A percentile compares a stretch with the other conserved stretches of the same genome.
phyloP scores from a whole-genome alignment of 306 rosid species.

The Sindora glabra region DNA sequence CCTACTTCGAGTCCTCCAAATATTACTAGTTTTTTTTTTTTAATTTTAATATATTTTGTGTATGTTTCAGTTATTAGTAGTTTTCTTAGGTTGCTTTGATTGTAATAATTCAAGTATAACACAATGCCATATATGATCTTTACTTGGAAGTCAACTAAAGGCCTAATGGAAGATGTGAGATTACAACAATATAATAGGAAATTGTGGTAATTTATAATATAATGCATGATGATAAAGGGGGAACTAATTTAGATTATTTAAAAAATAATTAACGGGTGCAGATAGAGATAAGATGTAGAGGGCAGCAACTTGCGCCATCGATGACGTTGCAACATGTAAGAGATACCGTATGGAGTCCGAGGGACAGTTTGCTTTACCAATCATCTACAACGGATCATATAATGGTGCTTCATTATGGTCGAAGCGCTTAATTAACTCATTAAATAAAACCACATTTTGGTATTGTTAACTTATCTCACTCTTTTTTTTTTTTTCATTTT shows the following conservation, averaged over 20 bases:
- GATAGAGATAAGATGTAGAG: slow-evolving; percentile 96
- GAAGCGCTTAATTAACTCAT: slow-evolving; percentile 41
- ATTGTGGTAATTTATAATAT: too few species aligned
- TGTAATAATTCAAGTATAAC: background rate
- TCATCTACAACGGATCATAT: slow-evolving; percentile 69
- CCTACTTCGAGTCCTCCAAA: slow-evolving; percentile 13
- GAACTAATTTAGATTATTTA: background rate
- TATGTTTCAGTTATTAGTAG: background rate
- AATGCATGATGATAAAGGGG: background rate
- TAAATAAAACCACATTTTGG: too few species aligned
- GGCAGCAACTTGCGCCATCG: slow-evolving; percentile 68
- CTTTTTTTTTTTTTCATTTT: too few species aligned
- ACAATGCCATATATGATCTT: background rate
- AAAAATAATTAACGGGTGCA: slow-evolving; percentile 21
- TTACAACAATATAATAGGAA: background rate
- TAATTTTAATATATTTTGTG: background rate
- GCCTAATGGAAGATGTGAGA: background rate
- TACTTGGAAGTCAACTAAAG: slow-evolving; percentile 29
- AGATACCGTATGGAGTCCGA: slow-evolving; percentile 74
- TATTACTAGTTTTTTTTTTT: background rate
- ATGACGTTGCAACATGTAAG: slow-evolving; percentile 93
- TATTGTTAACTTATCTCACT: too few species aligned
- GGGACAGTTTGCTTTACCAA: slow-evolving; percentile 68
- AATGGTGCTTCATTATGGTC: slow-evolving; percentile 74
- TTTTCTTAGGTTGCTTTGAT: background rate